These are phyloP conservation scores for barrel medic (Medicago truncatula) DNA, from an alignment of 306 rosid species.

Conservation along the genomic window MtrunA17r5.0-ANR NC_053049.1:17353001-17353500, in stretches of 20 bases:
- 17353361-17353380: slow-evolving; percentile 18
- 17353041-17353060: slow-evolving; percentile 13
- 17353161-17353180: slow-evolving; percentile 90
- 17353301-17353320: slow-evolving; percentile 53
- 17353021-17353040: background rate
- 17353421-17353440: slow-evolving; percentile 97
- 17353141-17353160: slow-evolving; percentile 85
- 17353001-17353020: background rate
- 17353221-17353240: slow-evolving; percentile 15
- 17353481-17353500: slow-evolving; percentile 79
- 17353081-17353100: slow-evolving; percentile 37
- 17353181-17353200: slow-evolving; percentile 81
- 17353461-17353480: slow-evolving; percentile 84
- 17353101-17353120: slow-evolving; percentile 79
- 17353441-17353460: slow-evolving; percentile 90
- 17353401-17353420: slow-evolving; percentile 92
- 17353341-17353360: background rate
- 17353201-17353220: slow-evolving; percentile 36
- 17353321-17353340: slow-evolving; percentile 41
- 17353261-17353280: background rate
- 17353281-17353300: background rate
- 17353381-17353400: slow-evolving; percentile 80
- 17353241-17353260: background rate
- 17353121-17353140: slow-evolving; percentile 95
- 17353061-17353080: background rate